phyloP scores from a whole-genome alignment of 2,329 filamentous ascomycete species.

The Malbranchea cinnamomea region DNA sequence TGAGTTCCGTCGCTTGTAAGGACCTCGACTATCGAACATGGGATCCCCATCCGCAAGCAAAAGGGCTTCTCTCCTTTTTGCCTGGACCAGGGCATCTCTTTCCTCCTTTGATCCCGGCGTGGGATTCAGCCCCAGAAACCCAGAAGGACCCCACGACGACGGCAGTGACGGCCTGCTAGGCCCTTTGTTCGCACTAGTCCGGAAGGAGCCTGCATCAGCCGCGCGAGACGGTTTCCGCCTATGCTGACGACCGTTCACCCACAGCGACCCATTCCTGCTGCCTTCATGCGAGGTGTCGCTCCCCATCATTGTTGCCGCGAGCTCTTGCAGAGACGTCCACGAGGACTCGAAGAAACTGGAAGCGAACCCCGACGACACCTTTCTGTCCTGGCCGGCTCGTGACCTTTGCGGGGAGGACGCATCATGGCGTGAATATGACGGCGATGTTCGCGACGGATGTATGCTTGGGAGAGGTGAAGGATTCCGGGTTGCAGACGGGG shows the following conservation, averaged over 20 bases:
- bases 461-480: conserved; percentile 4
- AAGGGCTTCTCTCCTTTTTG: conserved; percentile 33
- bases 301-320: conserved; percentile 35
- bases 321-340: conserved; percentile 34
- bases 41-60: conserved; percentile 29
- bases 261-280: conserved; percentile 14
- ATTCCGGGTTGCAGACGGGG: no score
- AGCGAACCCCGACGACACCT: conserved; percentile 6
- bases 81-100: conserved; percentile 30
- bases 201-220: conserved; percentile 13
- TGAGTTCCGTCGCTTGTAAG: conserved; percentile 33
- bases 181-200: conserved; percentile 5
- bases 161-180: conserved; percentile 3
- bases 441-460: conserved; percentile 4
- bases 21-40: conserved; percentile 19
- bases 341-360: conserved; percentile 29
- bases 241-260: conserved; percentile 14
- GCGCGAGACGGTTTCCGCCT: conserved; percentile 25
- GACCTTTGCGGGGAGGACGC: no score
- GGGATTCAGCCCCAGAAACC: conserved; percentile 16
- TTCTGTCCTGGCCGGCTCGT: no score
- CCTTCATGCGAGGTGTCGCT: conserved; percentile 17
- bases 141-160: conserved; percentile 28
- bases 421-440: neutral
- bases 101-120: conserved; percentile 27